Evolutionary conservation across 1,284 basidiomycete species (phyloP).

Genomic region (Pseudozyma flocculosa): DNA sequence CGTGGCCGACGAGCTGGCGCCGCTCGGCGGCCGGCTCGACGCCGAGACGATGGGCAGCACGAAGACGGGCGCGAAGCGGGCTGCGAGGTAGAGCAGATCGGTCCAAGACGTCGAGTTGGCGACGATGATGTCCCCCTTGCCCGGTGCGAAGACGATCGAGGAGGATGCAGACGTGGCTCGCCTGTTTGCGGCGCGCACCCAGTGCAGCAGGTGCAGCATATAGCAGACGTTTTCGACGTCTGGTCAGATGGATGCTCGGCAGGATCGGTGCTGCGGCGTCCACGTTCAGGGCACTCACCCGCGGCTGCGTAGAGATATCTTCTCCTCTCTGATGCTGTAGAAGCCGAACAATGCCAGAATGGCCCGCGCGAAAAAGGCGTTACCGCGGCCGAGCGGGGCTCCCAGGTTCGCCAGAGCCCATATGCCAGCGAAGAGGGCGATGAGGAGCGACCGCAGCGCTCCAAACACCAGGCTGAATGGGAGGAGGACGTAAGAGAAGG

Average conservation of each 20-base stretch:
- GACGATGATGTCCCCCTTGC: slow-evolving; percentile 45
- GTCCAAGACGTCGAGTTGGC: slow-evolving; percentile 49
- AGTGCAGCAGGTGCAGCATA: no score
- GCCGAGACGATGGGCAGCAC: slow-evolving; percentile 14
- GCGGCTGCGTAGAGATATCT: neutral
- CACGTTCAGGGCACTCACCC: neutral
- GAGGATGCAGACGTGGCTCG: neutral
- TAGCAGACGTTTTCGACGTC: no score
- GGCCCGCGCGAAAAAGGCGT: neutral
- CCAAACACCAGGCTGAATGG: neutral
- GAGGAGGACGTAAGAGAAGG: neutral
- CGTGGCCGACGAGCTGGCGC: neutral
- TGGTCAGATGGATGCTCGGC: no score
- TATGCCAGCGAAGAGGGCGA: neutral
- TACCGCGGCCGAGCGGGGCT: neutral
- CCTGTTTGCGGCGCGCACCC: no score
- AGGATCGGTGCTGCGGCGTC: no score
- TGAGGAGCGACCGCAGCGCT: neutral
- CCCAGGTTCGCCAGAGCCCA: neutral
- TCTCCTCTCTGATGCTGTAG: neutral
- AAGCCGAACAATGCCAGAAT: slow-evolving; percentile 12
- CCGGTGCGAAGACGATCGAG: neutral
- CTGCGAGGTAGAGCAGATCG: slow-evolving; percentile 47
- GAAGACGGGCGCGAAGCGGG: slow-evolving; percentile 24
- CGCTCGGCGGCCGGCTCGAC: neutral